A percentile compares a stretch with the other conserved stretches of the same genome.
Conservation (phyloP, 495 filamentous ascomycete species). For the Penicillium nucicola region DNA sequence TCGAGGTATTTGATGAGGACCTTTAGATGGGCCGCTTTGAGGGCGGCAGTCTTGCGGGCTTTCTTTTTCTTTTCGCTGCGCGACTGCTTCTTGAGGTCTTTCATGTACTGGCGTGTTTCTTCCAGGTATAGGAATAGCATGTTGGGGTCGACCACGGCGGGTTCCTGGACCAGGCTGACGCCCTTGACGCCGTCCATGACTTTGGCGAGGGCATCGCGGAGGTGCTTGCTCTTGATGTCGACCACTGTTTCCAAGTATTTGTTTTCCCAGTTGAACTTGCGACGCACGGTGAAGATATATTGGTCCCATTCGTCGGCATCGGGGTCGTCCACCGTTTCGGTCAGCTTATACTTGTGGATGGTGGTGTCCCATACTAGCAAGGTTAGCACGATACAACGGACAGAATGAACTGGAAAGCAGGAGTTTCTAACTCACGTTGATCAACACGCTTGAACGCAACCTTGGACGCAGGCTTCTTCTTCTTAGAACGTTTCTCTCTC, state of each 20-base stretch:
- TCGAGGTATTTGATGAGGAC: slow-evolving; percentile 79
- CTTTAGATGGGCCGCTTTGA: slow-evolving; percentile 64
- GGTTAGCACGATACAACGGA: neutral
- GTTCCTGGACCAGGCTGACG: slow-evolving; percentile 76
- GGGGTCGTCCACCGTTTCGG: slow-evolving; percentile 70
- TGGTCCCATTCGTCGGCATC: slow-evolving; percentile 76
- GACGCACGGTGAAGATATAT: slow-evolving; percentile 82
- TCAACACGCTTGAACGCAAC: slow-evolving; percentile 86
- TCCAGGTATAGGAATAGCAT: slow-evolving; percentile 86
- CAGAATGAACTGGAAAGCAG: neutral
- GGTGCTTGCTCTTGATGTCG: slow-evolving; percentile 80
- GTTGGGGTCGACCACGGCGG: slow-evolving; percentile 77
- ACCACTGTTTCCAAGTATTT: slow-evolving; percentile 76
- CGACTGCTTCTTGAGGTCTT: slow-evolving; percentile 58
- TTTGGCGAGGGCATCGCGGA: slow-evolving; percentile 69
- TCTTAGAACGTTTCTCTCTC: slow-evolving; percentile 24
- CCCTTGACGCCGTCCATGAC: slow-evolving; percentile 82
- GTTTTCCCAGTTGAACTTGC: slow-evolving; percentile 84
- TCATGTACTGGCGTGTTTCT: slow-evolving; percentile 64
- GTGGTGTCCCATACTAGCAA: slow-evolving; percentile 65
- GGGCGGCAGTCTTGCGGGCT: slow-evolving; percentile 52
- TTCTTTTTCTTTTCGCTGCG: slow-evolving; percentile 68
- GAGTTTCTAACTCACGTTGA: slow-evolving; percentile 60
- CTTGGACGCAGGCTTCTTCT: slow-evolving; percentile 56
- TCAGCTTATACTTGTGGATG: slow-evolving; percentile 80